Evolutionary conservation across 2,329 filamentous ascomycete species (phyloP).

Genomic region (Xylaria sp.): DNA sequence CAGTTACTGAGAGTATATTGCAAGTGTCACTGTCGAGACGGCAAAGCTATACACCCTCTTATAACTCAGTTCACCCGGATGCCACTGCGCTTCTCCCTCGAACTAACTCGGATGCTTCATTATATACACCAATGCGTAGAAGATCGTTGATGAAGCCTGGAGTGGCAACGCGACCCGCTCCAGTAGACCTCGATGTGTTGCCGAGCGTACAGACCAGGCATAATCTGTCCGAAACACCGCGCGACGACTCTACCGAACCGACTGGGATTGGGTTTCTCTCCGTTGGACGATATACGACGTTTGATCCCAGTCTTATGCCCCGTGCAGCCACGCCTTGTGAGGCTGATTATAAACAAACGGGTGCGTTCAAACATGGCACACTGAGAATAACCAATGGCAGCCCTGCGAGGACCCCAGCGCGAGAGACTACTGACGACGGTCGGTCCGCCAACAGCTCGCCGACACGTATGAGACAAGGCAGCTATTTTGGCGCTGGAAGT

Average conservation of each 20-base stretch:
- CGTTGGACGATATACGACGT: constrained; percentile 45
- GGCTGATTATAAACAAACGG: constrained; percentile 67
- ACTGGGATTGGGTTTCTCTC: constrained; percentile 27
- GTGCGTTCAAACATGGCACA: constrained; percentile 70
- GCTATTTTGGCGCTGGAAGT: constrained; percentile 34
- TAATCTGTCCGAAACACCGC: constrained; percentile 42
- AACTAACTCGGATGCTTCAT: constrained; percentile 57
- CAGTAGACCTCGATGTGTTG: constrained; percentile 26
- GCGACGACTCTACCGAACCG: constrained; percentile 41
- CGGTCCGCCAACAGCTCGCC: constrained; percentile 13
- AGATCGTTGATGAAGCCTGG: constrained; percentile 49
- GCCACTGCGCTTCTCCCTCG: constrained; percentile 50
- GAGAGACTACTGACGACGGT: constrained; percentile 27
- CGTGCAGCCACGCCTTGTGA: constrained; percentile 63
- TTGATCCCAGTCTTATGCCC: constrained; percentile 45
- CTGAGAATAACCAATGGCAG: constrained; percentile 71
- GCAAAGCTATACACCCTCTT: constrained; percentile 51
- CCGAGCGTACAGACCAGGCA: constrained; percentile 37
- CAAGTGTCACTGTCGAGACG: constrained; percentile 51
- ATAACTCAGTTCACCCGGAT: constrained; percentile 39
- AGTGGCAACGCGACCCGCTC: constrained; percentile 46
- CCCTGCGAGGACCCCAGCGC: constrained; percentile 58
- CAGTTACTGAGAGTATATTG: constrained; percentile 51
- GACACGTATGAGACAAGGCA: neutral
- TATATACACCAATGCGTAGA: constrained; percentile 50